Base-by-base conservation (phyloP, 192 early-diverging fungal species). In the Lobosporangium transversale region DNA sequence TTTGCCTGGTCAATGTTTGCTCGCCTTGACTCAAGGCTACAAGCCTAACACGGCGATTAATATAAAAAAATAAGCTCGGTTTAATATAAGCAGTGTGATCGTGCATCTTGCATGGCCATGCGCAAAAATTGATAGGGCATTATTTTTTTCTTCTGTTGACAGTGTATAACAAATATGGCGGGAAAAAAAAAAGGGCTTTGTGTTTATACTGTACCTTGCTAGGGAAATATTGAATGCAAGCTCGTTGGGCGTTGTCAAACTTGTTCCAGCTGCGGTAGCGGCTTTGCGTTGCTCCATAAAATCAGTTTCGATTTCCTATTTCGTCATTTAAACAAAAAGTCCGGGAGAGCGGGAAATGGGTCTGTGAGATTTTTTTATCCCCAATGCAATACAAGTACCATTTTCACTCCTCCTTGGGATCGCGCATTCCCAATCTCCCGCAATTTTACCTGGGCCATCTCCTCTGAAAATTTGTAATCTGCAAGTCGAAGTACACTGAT, bases 381-480 rank as follows among this genome's bases (percentile, higher is more conserved):
- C n/a, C n/a, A n/a, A n/a, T n/a, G n/a, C n/a, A n/a, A n/a, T n/a
- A n/a, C n/a, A n/a, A n/a, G n/a, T n/a, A n/a, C n/a, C n/a, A n/a
- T n/a, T n/a, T n/a, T n/a, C n/a, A n/a, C n/a, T n/a, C n/a, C n/a
- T n/a, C n/a, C n/a, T n/a, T n/a, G n/a, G n/a, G n/a, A n/a, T n/a
- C n/a, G n/a, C n/a, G n/a, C n/a, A n/a, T n/a, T n/a, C n/a, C n/a
- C n/a, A n/a, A n/a, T n/a, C n/a, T n/a, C n/a, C n/a, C n/a, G n/a
- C n/a, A n/a, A 24, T 8, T 9, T 53, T 79, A 79, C 83, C 60
- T 92, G 82, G 3, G 92, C 90, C 37, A 91, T 79, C 9, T 81
- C 65, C 27, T 90, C 83, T 18, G 89, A 83, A 14, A 93, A 83
- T 32, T 67, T 81, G 70, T 89, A 92, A 11, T 86, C 84, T 17